Percentiles rank a stretch among this genome's conserved stretches.
These are phyloP conservation scores for Lachancea fermentati DNA, from an alignment of 805 yeast genomes.

Conservation along the genomic window DNA sequence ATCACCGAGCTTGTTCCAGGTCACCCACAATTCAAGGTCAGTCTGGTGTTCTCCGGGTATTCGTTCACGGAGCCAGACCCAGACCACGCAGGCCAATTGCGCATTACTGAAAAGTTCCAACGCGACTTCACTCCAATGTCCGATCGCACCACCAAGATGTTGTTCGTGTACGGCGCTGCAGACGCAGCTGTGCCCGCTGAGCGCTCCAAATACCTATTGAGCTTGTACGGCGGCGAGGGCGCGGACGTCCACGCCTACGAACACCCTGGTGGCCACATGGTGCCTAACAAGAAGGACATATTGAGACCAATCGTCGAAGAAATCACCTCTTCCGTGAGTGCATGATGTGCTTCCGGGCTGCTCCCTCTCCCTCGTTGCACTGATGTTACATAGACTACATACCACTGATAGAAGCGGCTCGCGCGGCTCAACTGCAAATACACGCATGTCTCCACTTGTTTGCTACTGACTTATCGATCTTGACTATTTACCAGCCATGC, in stretches of 20 bases:
- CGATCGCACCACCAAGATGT: constrained; percentile 37
- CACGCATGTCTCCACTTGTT: no score
- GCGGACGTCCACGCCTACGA: constrained; percentile 44
- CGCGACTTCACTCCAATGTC: constrained; percentile 30
- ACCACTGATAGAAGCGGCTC: no score
- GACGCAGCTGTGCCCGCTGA: constrained; percentile 81
- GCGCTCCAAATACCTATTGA: constrained; percentile 57
- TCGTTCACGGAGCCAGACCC: constrained; percentile 40
- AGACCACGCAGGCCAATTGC: constrained; percentile 28
- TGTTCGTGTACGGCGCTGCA: constrained; percentile 79
- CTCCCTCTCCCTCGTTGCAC: no score
- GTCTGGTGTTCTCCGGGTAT: constrained; percentile 69
- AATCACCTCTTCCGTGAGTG: no score
- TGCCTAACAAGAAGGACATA: constrained; percentile 75
- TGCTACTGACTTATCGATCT: no score
- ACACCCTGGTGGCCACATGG: constrained; percentile 97
- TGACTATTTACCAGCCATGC: no score
- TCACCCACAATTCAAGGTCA: constrained; percentile 54
- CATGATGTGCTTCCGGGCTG: no score
- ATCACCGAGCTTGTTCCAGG: constrained; percentile 49
- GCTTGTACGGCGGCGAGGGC: constrained; percentile 42
- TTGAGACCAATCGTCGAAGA: constrained; percentile 39
- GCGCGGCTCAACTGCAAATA: no score
- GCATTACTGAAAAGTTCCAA: constrained; percentile 34
- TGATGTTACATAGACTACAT: no score